Evolutionary conservation across 768 basidiomycete species (phyloP).

Genomic region (Boletus edulis): DNA sequence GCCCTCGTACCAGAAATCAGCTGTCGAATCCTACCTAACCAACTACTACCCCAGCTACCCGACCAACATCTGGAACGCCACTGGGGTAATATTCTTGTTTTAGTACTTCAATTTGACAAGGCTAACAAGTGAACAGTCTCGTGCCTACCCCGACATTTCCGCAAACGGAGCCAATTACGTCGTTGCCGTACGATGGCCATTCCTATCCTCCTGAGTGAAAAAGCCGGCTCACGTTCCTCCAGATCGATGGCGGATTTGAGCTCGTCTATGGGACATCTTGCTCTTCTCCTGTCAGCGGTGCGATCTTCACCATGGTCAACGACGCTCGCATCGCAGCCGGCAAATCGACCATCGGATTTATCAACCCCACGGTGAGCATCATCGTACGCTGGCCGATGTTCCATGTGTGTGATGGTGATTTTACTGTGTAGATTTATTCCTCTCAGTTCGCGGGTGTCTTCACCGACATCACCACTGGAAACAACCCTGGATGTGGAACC

Average conservation of each 20-base stretch:
- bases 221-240: too few relatives aligned
- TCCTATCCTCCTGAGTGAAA: too few relatives aligned
- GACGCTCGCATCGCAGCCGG: constrained; percentile 34
- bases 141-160: constrained; percentile 38
- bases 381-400: neutral
- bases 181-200: constrained; percentile 6
- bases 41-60: constrained; percentile 30
- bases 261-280: constrained; percentile 34
- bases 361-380: constrained; percentile 3
- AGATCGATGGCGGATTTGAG: constrained; percentile 26
- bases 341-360: constrained; percentile 29
- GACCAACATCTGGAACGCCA: constrained; percentile 26
- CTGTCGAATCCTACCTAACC: constrained; percentile 31
- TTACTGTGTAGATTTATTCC: constrained; percentile 5
- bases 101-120: too few relatives aligned
- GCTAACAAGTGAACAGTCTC: constrained; percentile 24
- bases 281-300: constrained; percentile 30
- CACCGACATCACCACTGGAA: constrained; percentile 47
- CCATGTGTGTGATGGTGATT: too few relatives aligned
- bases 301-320: constrained; percentile 38
- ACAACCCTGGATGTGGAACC: constrained; percentile 44
- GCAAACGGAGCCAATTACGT: constrained; percentile 36
- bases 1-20: constrained; percentile 39
- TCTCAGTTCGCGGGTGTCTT: neutral
- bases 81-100: constrained; percentile 11